Base-by-base conservation (phyloP, 371 early-diverging fungal genomes). In the Chytridiales sp. region DNA sequence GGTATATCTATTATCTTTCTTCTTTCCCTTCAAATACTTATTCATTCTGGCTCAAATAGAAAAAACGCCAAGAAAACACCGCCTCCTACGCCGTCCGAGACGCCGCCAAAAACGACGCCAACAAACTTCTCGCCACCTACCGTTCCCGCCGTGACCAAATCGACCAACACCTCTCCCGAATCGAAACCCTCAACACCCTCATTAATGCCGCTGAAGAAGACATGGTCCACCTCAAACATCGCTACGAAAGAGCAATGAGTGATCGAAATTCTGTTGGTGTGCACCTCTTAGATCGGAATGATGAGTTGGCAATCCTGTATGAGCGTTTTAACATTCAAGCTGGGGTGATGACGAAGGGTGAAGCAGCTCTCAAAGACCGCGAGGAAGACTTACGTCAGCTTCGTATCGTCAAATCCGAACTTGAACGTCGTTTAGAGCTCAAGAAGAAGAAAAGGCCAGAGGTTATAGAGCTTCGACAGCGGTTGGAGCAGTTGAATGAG, bases 231-330 rank as follows among this genome's bases (percentile, higher is more conserved):
- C 62, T 81, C 13, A 68, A 72, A 40, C 36, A 40, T 3, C 65
- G 75, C 32, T 77, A 74, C 64, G 78, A 74, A 30, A 22, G 48
- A 11, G 64, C 73, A 3, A 67, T 76, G 15, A 59, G 64, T 35
- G 78, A 76, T 17, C 66, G 83, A 13, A 81, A 82, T 68, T 38
- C 61, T 0, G 69, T 72, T 13, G 83, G 79, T 34, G 53, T 75
- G 13, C 68, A 72, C 26, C 61, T 79, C 26, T 66, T 81, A 3
- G 81, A 81, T 30, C 75, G 79, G 13, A 78, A 79, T 63, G 81
- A 81, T 58, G 83, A 82, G 46, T 67, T 82, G 3, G 76, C 80
- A 54, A 76, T 80, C 43, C 56, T 81, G 1, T 78, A 81, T 51
- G 83, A 82, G 49, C 55, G 71, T 22, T 58, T 75, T 47, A 81